Evolutionary conservation across 169 alveolate species (phyloP), one percentile per base, ranked within the genome.

Genomic region (Plasmodium berghei): DNA sequence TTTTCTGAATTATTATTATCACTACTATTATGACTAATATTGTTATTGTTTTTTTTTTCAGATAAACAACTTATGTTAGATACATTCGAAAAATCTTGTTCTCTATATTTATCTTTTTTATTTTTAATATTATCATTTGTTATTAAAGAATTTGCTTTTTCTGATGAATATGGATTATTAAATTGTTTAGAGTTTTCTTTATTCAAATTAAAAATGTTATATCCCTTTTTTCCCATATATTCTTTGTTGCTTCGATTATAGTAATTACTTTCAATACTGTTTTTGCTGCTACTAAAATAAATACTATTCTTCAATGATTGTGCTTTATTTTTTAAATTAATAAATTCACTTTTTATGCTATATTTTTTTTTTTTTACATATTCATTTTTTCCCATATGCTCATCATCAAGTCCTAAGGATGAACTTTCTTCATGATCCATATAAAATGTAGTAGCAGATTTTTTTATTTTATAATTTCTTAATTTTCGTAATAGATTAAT

Each of bases 401-500:
- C 49, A 40, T 34, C 40, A 12, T 62, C 49, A 9, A n/a, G 22
- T 55, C 14, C 73, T 45, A 63, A 66, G 14, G 40, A 26, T 20
- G 72, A 52, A 26, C 42, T 67, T 64, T 54, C 26, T 24, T 54
- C 56, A 55, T 20, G 72, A 16, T 42, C 61, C 1, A 71, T 59
- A 24, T 67, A 72, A 55, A 80, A 67, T 16, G 90, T 55, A 46
- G 85, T 56, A 49, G 90, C 58, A 26, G 90, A 70, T 18, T 80
- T 80, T 67, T 55, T 80, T 52, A 66, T 80, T 55, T 80, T 80
- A 24, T 80, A 67, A n/a, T 80, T 80, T 66, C 56, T 66, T 55
- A 40, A 80, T 67, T 80, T 80, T 80, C 58, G 90, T 40, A 80
- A 54, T 54, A 80, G 42, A 67, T 80, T 80, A 61, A 80, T 80